Evolutionary conservation across 176 grass and related monocot species (phyloP).

Genomic region (Paspalum notatum): DNA sequence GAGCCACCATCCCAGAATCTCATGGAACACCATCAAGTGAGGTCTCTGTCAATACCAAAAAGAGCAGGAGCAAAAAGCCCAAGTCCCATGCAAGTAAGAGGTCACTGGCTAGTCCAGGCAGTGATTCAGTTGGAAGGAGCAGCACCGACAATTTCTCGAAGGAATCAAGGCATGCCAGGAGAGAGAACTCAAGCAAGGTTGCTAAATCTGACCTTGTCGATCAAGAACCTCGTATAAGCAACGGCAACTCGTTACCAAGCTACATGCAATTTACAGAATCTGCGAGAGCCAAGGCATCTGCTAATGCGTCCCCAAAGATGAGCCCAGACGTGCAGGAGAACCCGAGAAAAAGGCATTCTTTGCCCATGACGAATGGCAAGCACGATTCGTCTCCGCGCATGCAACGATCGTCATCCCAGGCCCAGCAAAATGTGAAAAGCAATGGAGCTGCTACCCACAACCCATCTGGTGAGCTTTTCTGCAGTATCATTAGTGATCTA

Average conservation of each 20-base stretch:
- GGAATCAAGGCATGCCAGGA: conserved; percentile 57
- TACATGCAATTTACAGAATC: conserved; percentile 99
- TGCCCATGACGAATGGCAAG: conserved; percentile 67
- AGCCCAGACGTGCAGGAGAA: conserved; percentile 84
- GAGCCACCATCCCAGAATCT: conserved; percentile 52
- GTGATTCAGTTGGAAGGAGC: conserved; percentile 59
- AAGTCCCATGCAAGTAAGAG: conserved; percentile 61
- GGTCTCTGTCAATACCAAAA: conserved; percentile 79
- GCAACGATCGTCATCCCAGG: conserved; percentile 81
- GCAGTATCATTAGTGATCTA: neutral
- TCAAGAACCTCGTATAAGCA: conserved; percentile 82
- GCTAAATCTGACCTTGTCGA: conserved; percentile 53
- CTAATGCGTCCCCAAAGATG: conserved; percentile 70
- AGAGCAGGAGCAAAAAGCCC: conserved; percentile 58
- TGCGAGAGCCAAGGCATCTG: conserved; percentile 79
- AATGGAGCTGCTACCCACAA: conserved; percentile 55
- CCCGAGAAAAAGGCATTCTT: conserved; percentile 79
- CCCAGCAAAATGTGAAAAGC: conserved; percentile 67
- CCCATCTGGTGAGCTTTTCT: conserved; percentile 60
- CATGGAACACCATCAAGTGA: conserved; percentile 89
- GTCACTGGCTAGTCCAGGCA: conserved; percentile 60
- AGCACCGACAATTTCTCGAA: conserved; percentile 69
- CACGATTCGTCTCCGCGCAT: conserved; percentile 85
- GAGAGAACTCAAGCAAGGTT: conserved; percentile 50
- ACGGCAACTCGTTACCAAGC: conserved; percentile 75